Conservation (phyloP, 2,329 filamentous ascomycete genomes). For the Cladophialophora yegresii region DNA sequence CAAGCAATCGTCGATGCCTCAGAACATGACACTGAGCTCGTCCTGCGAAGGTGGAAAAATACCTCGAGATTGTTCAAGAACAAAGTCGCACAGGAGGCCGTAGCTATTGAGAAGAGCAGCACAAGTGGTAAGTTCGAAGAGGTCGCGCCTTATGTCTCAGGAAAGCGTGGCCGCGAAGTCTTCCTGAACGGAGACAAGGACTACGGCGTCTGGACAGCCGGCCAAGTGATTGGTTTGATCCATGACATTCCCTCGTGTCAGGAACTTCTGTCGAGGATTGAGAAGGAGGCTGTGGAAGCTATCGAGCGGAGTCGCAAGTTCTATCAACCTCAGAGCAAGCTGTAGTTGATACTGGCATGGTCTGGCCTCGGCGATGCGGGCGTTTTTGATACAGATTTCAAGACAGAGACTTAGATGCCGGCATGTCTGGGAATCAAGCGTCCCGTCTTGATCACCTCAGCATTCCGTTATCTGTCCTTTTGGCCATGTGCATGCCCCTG, state of each 20-base stretch:
- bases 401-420: not conserved
- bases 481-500: not conserved
- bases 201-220: slow-evolving; percentile 93
- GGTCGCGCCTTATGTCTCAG: slow-evolving; percentile 82
- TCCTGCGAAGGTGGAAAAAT: slow-evolving; percentile 89
- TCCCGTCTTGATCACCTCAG: not conserved
- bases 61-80: slow-evolving; percentile 87
- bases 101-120: slow-evolving; percentile 81
- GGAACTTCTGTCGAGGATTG: slow-evolving; percentile 69
- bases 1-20: slow-evolving; percentile 82
- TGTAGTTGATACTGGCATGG: slow-evolving; percentile 11
- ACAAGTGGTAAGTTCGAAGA: slow-evolving; percentile 84
- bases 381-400: not conserved
- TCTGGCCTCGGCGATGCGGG: not conserved
- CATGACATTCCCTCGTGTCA: slow-evolving; percentile 65
- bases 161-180: slow-evolving; percentile 85
- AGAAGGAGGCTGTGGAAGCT: slow-evolving; percentile 71
- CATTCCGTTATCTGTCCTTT: not conserved
- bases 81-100: slow-evolving; percentile 77
- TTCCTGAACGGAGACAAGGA: slow-evolving; percentile 91
- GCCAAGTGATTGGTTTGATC: slow-evolving; percentile 88
- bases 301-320: slow-evolving; percentile 56
- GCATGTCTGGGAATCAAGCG: not conserved
- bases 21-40: slow-evolving; percentile 87
- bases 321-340: slow-evolving; percentile 32